Evolutionary conservation across 306 rosid species (phyloP).

Genomic region (Cercis canadensis): DNA sequence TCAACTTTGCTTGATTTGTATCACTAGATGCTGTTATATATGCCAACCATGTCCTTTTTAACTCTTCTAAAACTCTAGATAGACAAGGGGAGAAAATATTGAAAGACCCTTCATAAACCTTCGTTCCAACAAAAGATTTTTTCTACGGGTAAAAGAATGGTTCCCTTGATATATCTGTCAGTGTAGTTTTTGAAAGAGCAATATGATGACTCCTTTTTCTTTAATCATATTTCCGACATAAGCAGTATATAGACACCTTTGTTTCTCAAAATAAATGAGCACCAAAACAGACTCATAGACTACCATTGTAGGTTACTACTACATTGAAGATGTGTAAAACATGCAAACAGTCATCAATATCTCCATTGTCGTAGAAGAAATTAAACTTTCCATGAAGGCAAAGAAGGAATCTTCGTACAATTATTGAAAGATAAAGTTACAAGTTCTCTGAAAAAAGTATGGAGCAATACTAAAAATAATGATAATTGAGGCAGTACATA

Average conservation of each 20-base stretch:
- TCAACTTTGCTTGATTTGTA: too few species aligned
- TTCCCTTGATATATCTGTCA: background rate
- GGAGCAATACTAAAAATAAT: conserved; percentile 11
- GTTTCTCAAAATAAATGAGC: conserved; percentile 10
- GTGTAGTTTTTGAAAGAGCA: background rate
- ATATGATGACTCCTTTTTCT: conserved; percentile 1
- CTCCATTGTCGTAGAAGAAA: conserved; percentile 5
- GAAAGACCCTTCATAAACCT: background rate
- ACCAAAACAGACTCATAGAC: conserved; percentile 8
- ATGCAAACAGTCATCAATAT: conserved; percentile 17
- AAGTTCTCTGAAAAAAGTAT: conserved; percentile 9
- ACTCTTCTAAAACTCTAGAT: background rate
- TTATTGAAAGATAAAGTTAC: conserved; percentile 1
- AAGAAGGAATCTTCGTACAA: conserved; percentile 1
- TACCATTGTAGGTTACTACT: background rate
- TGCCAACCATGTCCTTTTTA: background rate
- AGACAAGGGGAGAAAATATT: background rate
- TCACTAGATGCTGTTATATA: background rate
- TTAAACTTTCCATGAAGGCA: background rate
- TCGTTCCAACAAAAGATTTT: too few species aligned
- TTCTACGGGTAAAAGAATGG: background rate
- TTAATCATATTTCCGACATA: background rate
- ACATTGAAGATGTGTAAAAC: conserved; percentile 13
- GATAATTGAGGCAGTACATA: conserved; percentile 27
- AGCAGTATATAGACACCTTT: background rate